A percentile compares a stretch with the other conserved stretches of the same genome.
phyloP scores from a whole-genome alignment of 129 eudicot genomes.

The Artemisia argyi region DNA sequence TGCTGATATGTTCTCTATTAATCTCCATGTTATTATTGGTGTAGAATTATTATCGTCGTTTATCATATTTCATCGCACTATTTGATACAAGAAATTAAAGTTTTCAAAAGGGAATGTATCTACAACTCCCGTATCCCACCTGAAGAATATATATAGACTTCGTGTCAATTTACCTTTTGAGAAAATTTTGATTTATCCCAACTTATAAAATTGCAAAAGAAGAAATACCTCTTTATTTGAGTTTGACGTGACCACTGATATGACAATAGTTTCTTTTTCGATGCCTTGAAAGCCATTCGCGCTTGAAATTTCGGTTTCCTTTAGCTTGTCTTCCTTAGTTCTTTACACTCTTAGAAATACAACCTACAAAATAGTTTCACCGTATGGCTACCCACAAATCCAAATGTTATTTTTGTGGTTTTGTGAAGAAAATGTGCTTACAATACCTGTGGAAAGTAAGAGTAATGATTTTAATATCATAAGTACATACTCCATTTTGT shows the following conservation, averaged over 20 bases:
- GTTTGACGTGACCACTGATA: conserved; percentile 95
- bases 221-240: conserved; percentile 78
- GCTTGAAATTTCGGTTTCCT: conserved; percentile 82
- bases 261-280: conserved; percentile 91
- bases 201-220: not conserved
- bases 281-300: conserved; percentile 98
- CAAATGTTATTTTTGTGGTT: not conserved
- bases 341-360: conserved; percentile 72
- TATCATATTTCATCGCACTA: no score
- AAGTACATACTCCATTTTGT: conserved; percentile 76
- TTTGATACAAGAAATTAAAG: no score
- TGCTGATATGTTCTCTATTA: no score
- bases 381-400: not conserved
- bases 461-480: conserved; percentile 84
- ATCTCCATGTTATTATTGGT: no score
- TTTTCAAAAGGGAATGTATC: no score
- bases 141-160: conserved; percentile 15
- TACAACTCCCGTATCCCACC: conserved; percentile 82
- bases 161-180: not conserved
- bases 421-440: not conserved
- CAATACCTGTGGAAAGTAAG: conserved; percentile 87
- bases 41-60: no score
- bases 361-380: conserved; percentile 49
- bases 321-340: conserved; percentile 70
- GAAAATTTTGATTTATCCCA: not conserved